Evolutionary conservation across 1,139 yeast genomes (phyloP), one percentile per base, ranked within the genome.

Genomic region (Pichia sp.): DNA sequence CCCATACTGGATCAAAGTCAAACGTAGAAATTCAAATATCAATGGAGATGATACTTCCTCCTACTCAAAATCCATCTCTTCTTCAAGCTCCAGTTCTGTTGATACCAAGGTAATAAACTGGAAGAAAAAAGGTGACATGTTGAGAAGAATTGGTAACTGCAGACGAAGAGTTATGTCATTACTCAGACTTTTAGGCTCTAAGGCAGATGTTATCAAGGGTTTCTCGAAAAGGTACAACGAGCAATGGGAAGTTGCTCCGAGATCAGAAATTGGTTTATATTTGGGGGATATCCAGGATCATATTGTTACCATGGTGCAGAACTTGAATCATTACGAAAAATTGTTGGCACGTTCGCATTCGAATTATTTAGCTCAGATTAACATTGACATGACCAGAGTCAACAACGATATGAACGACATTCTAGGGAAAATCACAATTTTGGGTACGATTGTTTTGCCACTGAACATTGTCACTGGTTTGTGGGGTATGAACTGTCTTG

Each of bases 401-500:
- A 93, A 92, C 71, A 93, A 93, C 66, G 97, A 92, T 64, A 92
- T 95, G 79, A 93, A 93, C 69, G 98, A 93, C 67, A 97, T 92
- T 4, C 79, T 93, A 65, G 96, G 97, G 3, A 89, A 92, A 67
- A 89, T 93, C 55, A 90, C 98, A 6, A 86, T 93, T 46, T 74
- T 93, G 60, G 99, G 99, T 78, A 91, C 98, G 0, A 88, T 93
- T 58, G 96, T 93, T 8, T 75, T 93, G 58, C 99, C 99, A 3
- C 81, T 93, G 78, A 93, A 93, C 68, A 89, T 93, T 55, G 85
- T 93, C 29, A 93, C 99, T 0, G 99, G 99, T 33, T 75, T 93
- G 53, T 93, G 98, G 98, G 99, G 99, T 58, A 93, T 93, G 99
- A 93, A 93, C 73, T 96, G 95, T 61, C 63, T 88, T 10, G 98